Conservation (phyloP, 768 basidiomycete genomes). For the Termitomyces heimii region DNA sequence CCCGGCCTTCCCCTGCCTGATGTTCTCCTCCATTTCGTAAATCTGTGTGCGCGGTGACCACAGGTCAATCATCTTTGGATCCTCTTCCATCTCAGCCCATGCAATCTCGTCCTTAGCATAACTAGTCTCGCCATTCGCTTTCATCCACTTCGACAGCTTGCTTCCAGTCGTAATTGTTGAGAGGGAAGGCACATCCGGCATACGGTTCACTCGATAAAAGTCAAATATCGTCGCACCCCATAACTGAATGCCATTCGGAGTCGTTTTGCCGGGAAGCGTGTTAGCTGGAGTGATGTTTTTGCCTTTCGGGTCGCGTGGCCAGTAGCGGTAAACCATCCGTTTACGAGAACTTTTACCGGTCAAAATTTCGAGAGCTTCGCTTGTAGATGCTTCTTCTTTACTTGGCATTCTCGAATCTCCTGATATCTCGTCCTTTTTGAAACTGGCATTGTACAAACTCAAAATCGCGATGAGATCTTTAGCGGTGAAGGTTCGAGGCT, state of each 20-base stretch:
- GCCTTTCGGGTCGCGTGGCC: constrained; percentile 13
- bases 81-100: constrained; percentile 28
- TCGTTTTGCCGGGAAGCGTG: constrained; percentile 21
- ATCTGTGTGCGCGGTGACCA: constrained; percentile 8
- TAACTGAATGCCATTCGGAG: constrained; percentile 23
- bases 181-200: constrained; percentile 12
- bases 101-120: constrained; percentile 25
- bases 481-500: constrained; percentile 8
- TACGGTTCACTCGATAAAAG: constrained; percentile 27
- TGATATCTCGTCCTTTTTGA: neutral
- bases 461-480: constrained; percentile 11
- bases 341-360: neutral
- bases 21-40: constrained; percentile 1
- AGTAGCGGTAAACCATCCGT: constrained; percentile 8
- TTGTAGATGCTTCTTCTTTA: neutral
- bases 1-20: constrained; percentile 5
- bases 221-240: constrained; percentile 41
- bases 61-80: constrained; percentile 24
- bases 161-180: constrained; percentile 26
- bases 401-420: neutral
- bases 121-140: constrained; percentile 24
- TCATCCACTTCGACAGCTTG: constrained; percentile 30
- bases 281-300: constrained; percentile 6
- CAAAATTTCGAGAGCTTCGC: constrained; percentile 1
- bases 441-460: neutral